Base-by-base conservation (phyloP, 768 basidiomycete genomes). In the Calocybe cyanea region DNA sequence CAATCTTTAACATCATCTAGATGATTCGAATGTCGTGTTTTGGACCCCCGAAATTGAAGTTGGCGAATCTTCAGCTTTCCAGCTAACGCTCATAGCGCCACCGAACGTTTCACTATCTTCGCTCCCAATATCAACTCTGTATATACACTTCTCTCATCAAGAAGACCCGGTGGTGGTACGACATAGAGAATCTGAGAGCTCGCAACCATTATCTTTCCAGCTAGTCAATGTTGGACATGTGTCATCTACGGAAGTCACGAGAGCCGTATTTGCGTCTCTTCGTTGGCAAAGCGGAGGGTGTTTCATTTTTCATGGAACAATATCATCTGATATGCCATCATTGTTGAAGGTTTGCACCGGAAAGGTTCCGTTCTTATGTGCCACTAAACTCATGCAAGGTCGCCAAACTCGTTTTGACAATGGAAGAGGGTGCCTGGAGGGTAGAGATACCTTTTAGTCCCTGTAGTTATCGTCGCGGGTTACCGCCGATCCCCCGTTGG, bases 41-140 rank as follows among this genome's bases (percentile, higher is more conserved):
- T 93, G 89, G 86, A 61, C 72, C 7, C 50, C 75, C 0, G 74
- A 81, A 46, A 77, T 81, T 19, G 72, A 75, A 41, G 74, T 93
- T 4, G 76, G 72, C 8, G 77, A 83, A 50, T 60, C 67, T 2
- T 77, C 77, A 0, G 77, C 87, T 0, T 96, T 91, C 63, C 93
- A 97, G 61, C 55, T 96, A 7, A 67, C 72, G 7, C 58, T 96
- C 23, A 63, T 70, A 2, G 77, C 85, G 0, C 79, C 81, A 0
- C 55, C 62, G 0, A 55, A 64, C 3, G 67, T 77, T 10, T 60
- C 70, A 0, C 69, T 90, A 15, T 71, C 77, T 4, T 67, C 68
- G 0, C 65, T 95, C 13, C 76, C 85, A 0, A 79, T 96, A 55
- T 60, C 75, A 0, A 73, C 76, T 1, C 57, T 93, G 10, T 62